Evolutionary conservation across 2,329 filamentous ascomycete species (phyloP), one percentile per base, ranked within the genome.

Genomic region (Coniochaeta sp.): DNA sequence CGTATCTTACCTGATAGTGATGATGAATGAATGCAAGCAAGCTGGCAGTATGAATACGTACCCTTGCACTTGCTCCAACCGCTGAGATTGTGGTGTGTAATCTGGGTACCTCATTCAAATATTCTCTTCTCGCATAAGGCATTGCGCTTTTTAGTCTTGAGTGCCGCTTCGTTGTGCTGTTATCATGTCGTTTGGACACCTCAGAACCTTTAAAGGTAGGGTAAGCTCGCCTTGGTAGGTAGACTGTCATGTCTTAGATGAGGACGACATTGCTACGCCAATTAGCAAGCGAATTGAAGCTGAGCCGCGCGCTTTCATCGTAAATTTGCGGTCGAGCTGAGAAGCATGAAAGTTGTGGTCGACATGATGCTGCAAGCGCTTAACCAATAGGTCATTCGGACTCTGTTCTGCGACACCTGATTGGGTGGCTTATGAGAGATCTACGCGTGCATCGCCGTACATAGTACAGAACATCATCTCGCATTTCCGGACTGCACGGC

Each of bases 1-100:
- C 55, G 55, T 30, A 36, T 57, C 38, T 6, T 57, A 19, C 36
- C 34, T 19, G 55, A 57, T 26, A 57, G 55, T 44, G 55, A 56
- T 30, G 55, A 57, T 44, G 55, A 57, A 30, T 57, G 32, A 57
- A 44, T 57, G 36, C 2, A 26, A 30, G 9, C 7, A 30, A 55
- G 54, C 54, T 12, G 14, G 5, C 47, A 14, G 24, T 26, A 52
- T 30, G 24, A 24, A 28, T 22, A 12, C 19, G 17, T 22, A 12
- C 19, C n/a, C 2, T 12, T 47, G 9, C 42, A 4, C n/a, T 40
- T n/a, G 17, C 4, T n/a, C 17, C 17, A 40, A n/a, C 38, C 4
- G 38, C 38, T 10, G 16, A 17, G 34, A 36, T 36, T 7, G 34
- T 36, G 34, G 34, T 36, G 14, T 36, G 34, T 14, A 36, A 12